Evolutionary conservation across 2,329 filamentous ascomycete genomes (phyloP), one percentile per base, ranked within the genome.

Genomic region (Purpureocillium takamizusanense): DNA sequence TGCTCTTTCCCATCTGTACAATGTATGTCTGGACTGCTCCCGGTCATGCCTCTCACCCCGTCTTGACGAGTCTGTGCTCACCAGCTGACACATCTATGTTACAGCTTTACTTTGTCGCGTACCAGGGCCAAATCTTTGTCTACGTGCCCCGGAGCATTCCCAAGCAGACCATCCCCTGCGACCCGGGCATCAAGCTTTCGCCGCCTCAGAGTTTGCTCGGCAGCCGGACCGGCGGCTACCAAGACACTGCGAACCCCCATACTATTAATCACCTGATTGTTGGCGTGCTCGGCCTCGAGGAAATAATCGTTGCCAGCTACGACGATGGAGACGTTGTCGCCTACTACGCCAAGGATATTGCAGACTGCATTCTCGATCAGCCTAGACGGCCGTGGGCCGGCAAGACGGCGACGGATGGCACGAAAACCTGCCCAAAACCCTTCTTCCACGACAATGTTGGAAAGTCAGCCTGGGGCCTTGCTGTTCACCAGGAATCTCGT

Each of bases 391-490:
- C 6, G 11, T 12, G 13, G 7, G 7, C 28, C n/a, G 28, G 10
- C 6, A 10, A 25, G 28, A 30, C 28, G 5, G 7, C 6, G n/a
- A 6, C 7, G 7, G 11, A 12, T 13, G 28, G 11, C 28, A 30
- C 4, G 28, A 6, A 4, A 7, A 4, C 28, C 31, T 37, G 29
- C 52, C 40, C 54, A 55, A 32, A 32, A 39, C 65, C 66, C 0
- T 85, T 94, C 52, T 85, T 95, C 41, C 76, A 78, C 42, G 75
- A 83, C 29, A 88, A 84, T 53, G 87, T 95, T 3, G 76, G 76
- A 2, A 65, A 62, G 17, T 90, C 86, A 42, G 90, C 89, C 3
- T 98, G 92, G 92, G 92, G 90, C 0, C 61, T 95, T 35, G 83
- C 87, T 7, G 72, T 95, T 10, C 90, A 97, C 56, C 72, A 77